Conservation (phyloP, 306 rosid genomes). For the Prunus mira region DNA sequence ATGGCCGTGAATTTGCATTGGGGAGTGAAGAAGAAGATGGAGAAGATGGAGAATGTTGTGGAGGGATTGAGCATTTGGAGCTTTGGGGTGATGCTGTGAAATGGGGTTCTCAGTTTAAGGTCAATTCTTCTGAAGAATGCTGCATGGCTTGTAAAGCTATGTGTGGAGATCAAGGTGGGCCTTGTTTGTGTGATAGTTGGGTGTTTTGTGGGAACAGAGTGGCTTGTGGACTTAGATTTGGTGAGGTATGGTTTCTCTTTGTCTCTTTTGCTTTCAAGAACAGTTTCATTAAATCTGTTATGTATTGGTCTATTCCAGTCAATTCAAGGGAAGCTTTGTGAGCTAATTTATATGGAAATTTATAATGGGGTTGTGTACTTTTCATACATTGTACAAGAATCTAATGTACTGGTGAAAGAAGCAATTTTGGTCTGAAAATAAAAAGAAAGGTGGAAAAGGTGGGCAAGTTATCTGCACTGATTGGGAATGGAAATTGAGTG, state of each 20-base stretch:
- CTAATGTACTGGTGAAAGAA: background rate
- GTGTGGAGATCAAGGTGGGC: constrained; percentile 42
- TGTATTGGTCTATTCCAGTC: background rate
- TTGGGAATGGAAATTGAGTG: background rate
- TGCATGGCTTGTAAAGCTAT: constrained; percentile 62
- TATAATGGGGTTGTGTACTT: background rate
- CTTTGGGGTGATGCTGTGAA: constrained; percentile 79
- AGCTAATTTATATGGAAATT: background rate
- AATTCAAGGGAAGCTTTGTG: background rate
- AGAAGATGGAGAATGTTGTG: constrained; percentile 39
- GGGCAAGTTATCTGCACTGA: background rate
- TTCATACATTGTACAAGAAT: background rate
- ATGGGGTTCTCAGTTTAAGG: constrained; percentile 64
- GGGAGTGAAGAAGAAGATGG: constrained; percentile 7
- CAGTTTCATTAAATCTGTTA: background rate
- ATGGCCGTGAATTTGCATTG: constrained; percentile 5
- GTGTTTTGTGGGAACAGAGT: constrained; percentile 64
- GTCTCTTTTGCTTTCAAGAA: background rate
- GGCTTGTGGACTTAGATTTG: constrained; percentile 66
- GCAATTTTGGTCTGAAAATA: background rate
- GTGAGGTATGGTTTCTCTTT: constrained; percentile 52
- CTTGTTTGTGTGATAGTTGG: constrained; percentile 75
- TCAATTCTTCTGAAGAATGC: constrained; percentile 61
- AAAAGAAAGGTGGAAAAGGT: background rate
- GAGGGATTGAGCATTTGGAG: constrained; percentile 67